Conservation (phyloP, 352 stramenopile species). For the Globisporangium nagaii region DNA sequence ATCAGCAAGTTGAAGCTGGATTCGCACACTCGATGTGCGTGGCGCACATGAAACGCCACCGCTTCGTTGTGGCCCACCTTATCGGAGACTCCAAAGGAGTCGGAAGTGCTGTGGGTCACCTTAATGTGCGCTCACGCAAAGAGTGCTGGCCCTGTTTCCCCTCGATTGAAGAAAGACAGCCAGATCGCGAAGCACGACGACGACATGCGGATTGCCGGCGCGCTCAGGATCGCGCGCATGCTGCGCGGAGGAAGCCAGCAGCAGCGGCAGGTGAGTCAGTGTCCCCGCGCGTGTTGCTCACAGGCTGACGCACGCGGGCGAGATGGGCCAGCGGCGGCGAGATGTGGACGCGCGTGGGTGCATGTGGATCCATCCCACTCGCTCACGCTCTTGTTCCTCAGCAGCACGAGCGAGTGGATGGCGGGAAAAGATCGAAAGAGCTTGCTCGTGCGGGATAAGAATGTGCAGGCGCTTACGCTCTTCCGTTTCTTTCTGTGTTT, state of each 20-base stretch:
- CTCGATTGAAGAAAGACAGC: conserved; percentile 1
- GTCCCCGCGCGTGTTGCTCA: background rate
- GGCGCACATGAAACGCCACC: no score
- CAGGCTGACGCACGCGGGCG: background rate
- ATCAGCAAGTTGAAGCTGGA: background rate
- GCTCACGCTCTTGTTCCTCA: background rate
- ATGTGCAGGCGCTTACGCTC: background rate
- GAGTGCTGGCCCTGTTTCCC: no score
- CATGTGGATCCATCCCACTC: background rate
- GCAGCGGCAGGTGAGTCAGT: conserved; percentile 25
- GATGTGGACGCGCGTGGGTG: no score
- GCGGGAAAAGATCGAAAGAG: background rate
- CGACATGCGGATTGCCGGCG: conserved; percentile 26
- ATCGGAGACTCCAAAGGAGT: no score
- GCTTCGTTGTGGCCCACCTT: no score
- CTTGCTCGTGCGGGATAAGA: background rate
- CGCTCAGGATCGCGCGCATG: conserved; percentile 21
- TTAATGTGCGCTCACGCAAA: no score
- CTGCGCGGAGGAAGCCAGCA: conserved; percentile 19
- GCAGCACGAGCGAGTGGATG: background rate
- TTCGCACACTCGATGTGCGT: no score
- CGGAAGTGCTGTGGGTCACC: no score
- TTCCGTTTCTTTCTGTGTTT: background rate
- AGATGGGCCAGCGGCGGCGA: background rate
- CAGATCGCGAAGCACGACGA: background rate